Percentiles rank a stretch among this genome's conserved stretches.
phyloP scores from a whole-genome alignment of 495 filamentous ascomycete genomes.

The Hypoxylon perforatum region DNA sequence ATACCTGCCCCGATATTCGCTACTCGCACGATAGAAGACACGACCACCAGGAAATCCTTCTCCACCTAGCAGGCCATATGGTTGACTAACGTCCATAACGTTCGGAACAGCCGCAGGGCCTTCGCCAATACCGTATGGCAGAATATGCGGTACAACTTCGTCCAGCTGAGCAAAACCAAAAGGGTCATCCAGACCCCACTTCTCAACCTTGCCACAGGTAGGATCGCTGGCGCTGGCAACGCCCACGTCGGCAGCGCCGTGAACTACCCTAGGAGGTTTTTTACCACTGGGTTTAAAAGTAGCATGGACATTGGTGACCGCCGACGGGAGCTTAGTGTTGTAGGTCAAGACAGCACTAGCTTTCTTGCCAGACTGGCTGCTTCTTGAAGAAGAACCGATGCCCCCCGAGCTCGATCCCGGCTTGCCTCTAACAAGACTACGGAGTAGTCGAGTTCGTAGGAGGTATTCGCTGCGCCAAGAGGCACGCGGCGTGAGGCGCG shows the following conservation, averaged over 20 bases:
- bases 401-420: slow-evolving; percentile 58
- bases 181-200: slow-evolving; percentile 82
- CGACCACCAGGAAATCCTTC: slow-evolving; percentile 85
- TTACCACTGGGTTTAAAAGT: slow-evolving; percentile 72
- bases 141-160: slow-evolving; percentile 76
- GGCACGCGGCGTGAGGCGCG: slow-evolving; percentile 78
- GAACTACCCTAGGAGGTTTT: slow-evolving; percentile 79
- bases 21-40: slow-evolving; percentile 75
- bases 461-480: slow-evolving; percentile 97
- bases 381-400: slow-evolving; percentile 49
- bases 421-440: slow-evolving; percentile 80
- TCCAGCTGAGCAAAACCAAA: slow-evolving; percentile 78
- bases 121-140: slow-evolving; percentile 80
- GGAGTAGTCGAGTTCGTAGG: slow-evolving; percentile 81
- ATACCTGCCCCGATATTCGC: slow-evolving; percentile 84
- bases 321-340: slow-evolving; percentile 78
- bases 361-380: slow-evolving; percentile 66
- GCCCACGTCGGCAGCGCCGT: slow-evolving; percentile 81
- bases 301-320: slow-evolving; percentile 80
- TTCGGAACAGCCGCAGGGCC: slow-evolving; percentile 82
- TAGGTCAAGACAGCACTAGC: slow-evolving; percentile 73
- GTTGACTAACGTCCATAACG: slow-evolving; percentile 87
- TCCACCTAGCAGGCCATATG: slow-evolving; percentile 83
- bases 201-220: slow-evolving; percentile 78
- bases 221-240: slow-evolving; percentile 80